Evolutionary conservation across 192 early-diverging fungal species (phyloP), one percentile per base, ranked within the genome.

Genomic region (Paraglomus brasilianum): DNA sequence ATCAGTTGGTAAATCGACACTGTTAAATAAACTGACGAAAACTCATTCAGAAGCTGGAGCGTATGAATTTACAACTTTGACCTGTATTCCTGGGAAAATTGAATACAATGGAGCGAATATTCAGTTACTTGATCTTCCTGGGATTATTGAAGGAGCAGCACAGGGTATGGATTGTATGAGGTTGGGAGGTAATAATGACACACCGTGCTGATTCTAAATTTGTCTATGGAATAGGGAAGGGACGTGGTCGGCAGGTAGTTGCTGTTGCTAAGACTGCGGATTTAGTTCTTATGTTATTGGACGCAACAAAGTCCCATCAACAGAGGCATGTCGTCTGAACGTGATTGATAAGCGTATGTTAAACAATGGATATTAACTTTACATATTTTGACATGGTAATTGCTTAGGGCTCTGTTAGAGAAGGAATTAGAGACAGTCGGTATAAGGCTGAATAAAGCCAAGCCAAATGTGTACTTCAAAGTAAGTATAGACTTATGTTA

Each of bases 1-100:
- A n/a, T 96, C 95, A 7, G 97, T 98, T 11, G 97, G 97, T 61
- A 98, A 99, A 76, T 96, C 94, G n/a, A 99, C 97, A 4, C 80
- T 98, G 63, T 81, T 98, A 11, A 89, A 86, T 73, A 96, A 92
- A 68, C 76, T 94, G 22, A 99, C 97, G 8, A 90, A 93, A 44
- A 95, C 95, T 5, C 88, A 94, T 70, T 93, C 93, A 7, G 93
- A 91, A 60, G 92, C 87, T 46, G 93, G 89, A 62, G 86, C 83
- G 60, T 92, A 95, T 60, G 95, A 98, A 77, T 97, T 99, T 82
- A 99, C 97, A 39, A 99, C 97, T 0, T 80, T 99, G 76, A 95
- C 93, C 11, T 94, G 92, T 68, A 95, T 96, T 17, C 95, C 95
- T 0, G 96, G 95, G 24, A 94, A 95, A 78, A 95, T 98, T 69